Conservation (phyloP, 169 alveolate genomes). For the Sarcocystis neurona region DNA sequence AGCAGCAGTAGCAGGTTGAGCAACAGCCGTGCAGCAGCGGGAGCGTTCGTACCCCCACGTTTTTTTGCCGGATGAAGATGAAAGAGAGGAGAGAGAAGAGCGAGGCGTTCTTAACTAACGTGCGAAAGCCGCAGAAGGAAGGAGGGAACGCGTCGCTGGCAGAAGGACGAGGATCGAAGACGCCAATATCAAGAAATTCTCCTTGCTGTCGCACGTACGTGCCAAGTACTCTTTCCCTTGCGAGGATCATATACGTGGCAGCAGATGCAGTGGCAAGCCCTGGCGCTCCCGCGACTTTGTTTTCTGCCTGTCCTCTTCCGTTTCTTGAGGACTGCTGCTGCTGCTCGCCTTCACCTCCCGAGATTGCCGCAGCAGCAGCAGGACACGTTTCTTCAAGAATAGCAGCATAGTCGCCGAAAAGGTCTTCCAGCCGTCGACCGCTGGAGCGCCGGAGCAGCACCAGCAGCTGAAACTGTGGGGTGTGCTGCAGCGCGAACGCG, state of each 20-base stretch:
- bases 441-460: background rate
- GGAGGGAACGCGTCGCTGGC: slow-evolving; percentile 39
- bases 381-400: background rate
- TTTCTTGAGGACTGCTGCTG: background rate
- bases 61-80: too few relatives aligned
- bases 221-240: slow-evolving; percentile 31
- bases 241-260: slow-evolving; percentile 28
- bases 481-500: background rate
- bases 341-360: slow-evolving; percentile 10
- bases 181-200: slow-evolving; percentile 18
- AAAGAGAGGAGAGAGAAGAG: too few relatives aligned
- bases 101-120: too few relatives aligned
- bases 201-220: slow-evolving; percentile 35
- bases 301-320: background rate
- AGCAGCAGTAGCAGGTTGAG: too few relatives aligned
- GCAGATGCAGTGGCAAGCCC: slow-evolving; percentile 25
- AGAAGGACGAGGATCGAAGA: slow-evolving; percentile 27
- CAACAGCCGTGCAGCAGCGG: too few relatives aligned
- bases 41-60: too few relatives aligned
- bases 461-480: slow-evolving; percentile 16
- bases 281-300: background rate
- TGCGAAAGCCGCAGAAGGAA: slow-evolving; percentile 34
- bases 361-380: background rate
- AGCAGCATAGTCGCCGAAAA: slow-evolving; percentile 38
- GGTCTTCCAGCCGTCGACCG: slow-evolving; percentile 17